These are phyloP conservation scores for Paratinospora sagittata DNA, from an alignment of 164 flowering plant genomes.

Conservation along the genomic window DNA sequence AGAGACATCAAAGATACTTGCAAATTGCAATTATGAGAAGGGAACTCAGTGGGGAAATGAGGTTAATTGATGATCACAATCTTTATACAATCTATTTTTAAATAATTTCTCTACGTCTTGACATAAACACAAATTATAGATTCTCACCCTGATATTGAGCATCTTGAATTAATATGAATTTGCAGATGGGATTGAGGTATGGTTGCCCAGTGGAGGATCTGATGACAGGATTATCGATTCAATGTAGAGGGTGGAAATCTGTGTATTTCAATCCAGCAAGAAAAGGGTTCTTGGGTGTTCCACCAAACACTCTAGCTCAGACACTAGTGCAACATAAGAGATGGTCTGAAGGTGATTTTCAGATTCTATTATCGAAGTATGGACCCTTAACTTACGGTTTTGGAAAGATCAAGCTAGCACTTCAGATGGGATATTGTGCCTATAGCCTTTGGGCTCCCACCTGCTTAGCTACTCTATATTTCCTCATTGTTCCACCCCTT, in stretches of 20 bases:
- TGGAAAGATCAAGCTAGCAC: slow-evolving; percentile 41
- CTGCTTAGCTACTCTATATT: slow-evolving; percentile 45
- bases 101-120: neutral
- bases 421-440: slow-evolving; percentile 39
- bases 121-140: neutral
- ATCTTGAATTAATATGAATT: neutral
- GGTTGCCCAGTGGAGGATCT: slow-evolving; percentile 67
- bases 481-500: slow-evolving; percentile 52
- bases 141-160: neutral
- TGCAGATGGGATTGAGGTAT: slow-evolving; percentile 62
- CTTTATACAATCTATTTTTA: slow-evolving; percentile 16
- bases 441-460: slow-evolving; percentile 51
- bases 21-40: too few species aligned
- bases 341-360: too few species aligned
- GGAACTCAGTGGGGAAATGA: too few species aligned
- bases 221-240: slow-evolving; percentile 56
- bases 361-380: slow-evolving; percentile 44
- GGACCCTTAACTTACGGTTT: slow-evolving; percentile 44
- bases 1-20: too few species aligned
- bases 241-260: slow-evolving; percentile 66
- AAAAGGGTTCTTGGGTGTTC: slow-evolving; percentile 49
- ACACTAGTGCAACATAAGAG: too few species aligned
- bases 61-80: slow-evolving; percentile 31
- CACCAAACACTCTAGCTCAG: slow-evolving; percentile 39
- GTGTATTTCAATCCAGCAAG: slow-evolving; percentile 39